Percentiles rank a stretch among this genome's conserved stretches.
phyloP scores from a whole-genome alignment of 2,329 filamentous ascomycete genomes.

The Phialophora verrucosa region DNA sequence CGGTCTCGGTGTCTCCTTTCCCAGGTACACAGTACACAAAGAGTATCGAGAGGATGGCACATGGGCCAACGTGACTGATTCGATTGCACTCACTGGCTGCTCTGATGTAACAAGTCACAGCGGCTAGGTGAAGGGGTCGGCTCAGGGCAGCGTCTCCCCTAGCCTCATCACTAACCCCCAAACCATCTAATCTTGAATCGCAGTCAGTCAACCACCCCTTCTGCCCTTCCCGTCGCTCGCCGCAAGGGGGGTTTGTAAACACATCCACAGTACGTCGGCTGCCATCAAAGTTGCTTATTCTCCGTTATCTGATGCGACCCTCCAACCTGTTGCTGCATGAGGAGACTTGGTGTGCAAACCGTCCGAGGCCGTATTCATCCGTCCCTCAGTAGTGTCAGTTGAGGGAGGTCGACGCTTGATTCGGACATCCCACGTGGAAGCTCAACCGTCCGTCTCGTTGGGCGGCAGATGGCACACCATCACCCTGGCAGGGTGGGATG shows the following conservation, averaged over 20 bases:
- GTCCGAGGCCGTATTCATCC: not conserved
- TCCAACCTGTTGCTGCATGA: not conserved
- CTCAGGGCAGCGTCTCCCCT: not conserved
- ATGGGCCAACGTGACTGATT: conserved; percentile 12
- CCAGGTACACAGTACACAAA: not conserved
- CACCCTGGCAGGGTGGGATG: conserved; percentile 4
- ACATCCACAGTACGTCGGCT: not conserved
- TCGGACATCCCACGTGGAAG: conserved; percentile 15
- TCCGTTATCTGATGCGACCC: not conserved
- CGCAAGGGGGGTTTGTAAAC: not conserved
- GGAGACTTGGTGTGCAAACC: not conserved
- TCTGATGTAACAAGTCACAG: conserved; percentile 12
- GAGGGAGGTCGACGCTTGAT: not conserved
- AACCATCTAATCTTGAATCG: not conserved
- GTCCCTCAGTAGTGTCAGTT: not conserved
- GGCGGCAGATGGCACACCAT: conserved; percentile 3
- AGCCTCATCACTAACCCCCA: conserved; percentile 13
- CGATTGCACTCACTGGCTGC: conserved; percentile 4
- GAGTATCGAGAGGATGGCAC: not conserved
- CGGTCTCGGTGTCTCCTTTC: conserved; percentile 3
- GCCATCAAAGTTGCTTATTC: not conserved
- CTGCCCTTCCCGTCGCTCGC: not conserved
- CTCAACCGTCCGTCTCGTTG: conserved; percentile 1
- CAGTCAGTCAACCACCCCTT: not conserved
- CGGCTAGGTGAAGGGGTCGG: conserved; percentile 1